Evolutionary conservation across 73 alveolate species (phyloP).

Genomic region (Blepharisma japonicum): DNA sequence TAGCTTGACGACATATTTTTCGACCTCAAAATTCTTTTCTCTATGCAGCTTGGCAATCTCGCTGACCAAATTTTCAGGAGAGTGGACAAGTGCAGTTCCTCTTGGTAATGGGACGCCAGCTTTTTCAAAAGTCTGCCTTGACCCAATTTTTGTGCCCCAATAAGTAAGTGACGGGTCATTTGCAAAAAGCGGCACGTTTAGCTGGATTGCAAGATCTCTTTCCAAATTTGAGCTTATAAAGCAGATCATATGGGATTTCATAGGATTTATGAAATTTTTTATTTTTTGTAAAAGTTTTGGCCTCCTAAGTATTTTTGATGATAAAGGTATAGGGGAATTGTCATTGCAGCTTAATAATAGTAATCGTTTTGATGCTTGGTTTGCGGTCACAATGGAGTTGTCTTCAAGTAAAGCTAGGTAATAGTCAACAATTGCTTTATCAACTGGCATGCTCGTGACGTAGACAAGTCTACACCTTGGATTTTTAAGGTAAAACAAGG

Average conservation of each 20-base stretch:
- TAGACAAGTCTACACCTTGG: not conserved
- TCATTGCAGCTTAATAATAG: not conserved
- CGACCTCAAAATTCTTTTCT: not conserved
- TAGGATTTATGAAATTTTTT: not conserved
- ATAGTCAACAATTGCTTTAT: not conserved
- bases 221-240: constrained; percentile 13
- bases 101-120: not conserved
- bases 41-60: not conserved
- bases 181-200: not conserved
- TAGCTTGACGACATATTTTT: not conserved
- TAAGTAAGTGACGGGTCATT: not conserved
- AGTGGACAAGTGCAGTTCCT: not conserved
- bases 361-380: not conserved
- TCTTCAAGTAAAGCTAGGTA: not conserved
- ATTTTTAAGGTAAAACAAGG: not conserved
- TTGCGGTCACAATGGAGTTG: not conserved
- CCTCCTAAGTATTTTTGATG: constrained; percentile 1
- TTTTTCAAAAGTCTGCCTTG: not conserved
- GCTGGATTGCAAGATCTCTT: not conserved
- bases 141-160: constrained; percentile 2
- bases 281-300: constrained; percentile 7
- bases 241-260: not conserved
- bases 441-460: not conserved
- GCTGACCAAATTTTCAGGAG: not conserved
- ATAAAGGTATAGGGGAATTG: not conserved